Percentiles rank a stretch among this genome's conserved stretches.
Evolutionary conservation across 2,329 filamentous ascomycete species (phyloP).

Genomic region (Fusarium sp.): DNA sequence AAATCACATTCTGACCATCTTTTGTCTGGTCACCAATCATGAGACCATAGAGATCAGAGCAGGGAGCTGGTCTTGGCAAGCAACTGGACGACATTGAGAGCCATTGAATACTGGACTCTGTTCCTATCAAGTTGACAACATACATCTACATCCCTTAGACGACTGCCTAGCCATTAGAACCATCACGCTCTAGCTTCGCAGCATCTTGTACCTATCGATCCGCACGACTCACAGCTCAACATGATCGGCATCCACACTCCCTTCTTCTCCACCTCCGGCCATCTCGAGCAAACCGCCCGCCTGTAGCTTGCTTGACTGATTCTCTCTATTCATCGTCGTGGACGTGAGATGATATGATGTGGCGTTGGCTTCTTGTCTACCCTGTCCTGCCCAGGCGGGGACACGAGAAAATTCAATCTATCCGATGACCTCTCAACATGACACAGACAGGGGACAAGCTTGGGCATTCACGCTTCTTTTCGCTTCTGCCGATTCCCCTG

Average conservation of each 20-base stretch:
- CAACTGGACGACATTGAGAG: background rate
- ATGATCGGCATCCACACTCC: conserved; percentile 25
- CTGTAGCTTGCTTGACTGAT: conserved; percentile 5
- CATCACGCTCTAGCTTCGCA: conserved; percentile 16
- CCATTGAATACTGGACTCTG: background rate
- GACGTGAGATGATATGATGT: conserved; percentile 41
- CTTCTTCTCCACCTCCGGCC: conserved; percentile 24
- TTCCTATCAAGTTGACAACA: too few relatives aligned
- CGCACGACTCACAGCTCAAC: conserved; percentile 33
- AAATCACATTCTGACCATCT: background rate
- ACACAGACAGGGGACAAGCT: conserved; percentile 20
- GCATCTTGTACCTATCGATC: conserved; percentile 12
- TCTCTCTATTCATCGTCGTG: conserved; percentile 27
- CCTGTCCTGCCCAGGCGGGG: conserved; percentile 34
- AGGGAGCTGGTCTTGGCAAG: background rate
- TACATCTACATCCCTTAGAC: background rate
- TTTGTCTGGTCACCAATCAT: conserved; percentile 4
- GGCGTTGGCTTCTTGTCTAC: conserved; percentile 29
- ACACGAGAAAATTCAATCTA: conserved; percentile 33
- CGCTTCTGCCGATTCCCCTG: background rate
- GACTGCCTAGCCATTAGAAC: conserved; percentile 8
- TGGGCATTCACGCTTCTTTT: background rate
- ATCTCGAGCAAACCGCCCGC: conserved; percentile 29
- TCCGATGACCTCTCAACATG: conserved; percentile 43
- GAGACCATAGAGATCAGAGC: background rate